These are phyloP conservation scores for Hypoxylon sp. DNA, from an alignment of 2,329 filamentous ascomycete species.

Conservation along the genomic window DNA sequence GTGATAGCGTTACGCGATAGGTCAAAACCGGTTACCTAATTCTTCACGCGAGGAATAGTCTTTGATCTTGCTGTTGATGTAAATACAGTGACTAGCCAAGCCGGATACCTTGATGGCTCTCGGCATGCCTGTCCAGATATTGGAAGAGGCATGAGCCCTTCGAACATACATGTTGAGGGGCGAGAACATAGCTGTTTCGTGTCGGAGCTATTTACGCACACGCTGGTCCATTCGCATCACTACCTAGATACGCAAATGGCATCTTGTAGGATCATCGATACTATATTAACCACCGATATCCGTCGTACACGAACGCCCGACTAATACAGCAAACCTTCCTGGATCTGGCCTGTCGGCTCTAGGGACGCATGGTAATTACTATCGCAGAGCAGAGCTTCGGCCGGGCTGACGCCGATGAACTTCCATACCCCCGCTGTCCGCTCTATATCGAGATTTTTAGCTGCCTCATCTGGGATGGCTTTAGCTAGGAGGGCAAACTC, in stretches of 20 bases:
- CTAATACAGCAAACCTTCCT: background rate
- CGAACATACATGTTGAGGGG: background rate
- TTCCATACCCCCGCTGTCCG: conserved; percentile 47
- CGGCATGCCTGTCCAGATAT: background rate
- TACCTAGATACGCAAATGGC: background rate
- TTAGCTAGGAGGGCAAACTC: conserved; percentile 45
- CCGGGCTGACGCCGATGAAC: conserved; percentile 43
- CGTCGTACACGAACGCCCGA: background rate
- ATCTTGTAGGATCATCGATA: background rate
- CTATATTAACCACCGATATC: background rate
- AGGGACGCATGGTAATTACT: conserved; percentile 37
- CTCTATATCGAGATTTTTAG: conserved; percentile 21
- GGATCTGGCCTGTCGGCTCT: conserved; percentile 39
- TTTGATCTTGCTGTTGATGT: background rate
- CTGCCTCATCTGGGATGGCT: conserved; percentile 39
- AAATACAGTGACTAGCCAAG: background rate
- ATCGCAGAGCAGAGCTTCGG: conserved; percentile 44
- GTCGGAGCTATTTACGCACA: background rate
- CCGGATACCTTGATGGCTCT: background rate
- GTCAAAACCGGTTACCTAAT: background rate
- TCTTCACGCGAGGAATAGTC: background rate
- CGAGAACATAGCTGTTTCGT: background rate
- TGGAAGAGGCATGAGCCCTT: background rate
- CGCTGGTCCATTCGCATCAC: background rate
- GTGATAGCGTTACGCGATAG: background rate